Base-by-base conservation (phyloP, 23 red algal species). In the Gracilaria domingensis region DNA sequence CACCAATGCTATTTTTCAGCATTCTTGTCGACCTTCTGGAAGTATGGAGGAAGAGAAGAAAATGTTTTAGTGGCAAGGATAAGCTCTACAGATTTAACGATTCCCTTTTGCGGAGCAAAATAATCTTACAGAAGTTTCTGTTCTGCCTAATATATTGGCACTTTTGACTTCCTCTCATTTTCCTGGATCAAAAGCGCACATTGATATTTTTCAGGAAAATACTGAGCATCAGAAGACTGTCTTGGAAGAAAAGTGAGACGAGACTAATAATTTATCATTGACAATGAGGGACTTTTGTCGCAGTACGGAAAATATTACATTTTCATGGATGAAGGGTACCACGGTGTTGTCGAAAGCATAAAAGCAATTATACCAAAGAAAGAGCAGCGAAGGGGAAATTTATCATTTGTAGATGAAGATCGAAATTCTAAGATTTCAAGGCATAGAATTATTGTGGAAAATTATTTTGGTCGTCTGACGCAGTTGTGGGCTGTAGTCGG, bases 391-490 rank as follows among this genome's bases (percentile, higher is more conserved):
- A 72, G 36, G 8, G 47, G 38, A 40, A 37, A 71, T 30, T 56
- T 86, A n/a, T 47, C 38, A 18, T 36, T 12, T 21, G n/a, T n/a
- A 0, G 82, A 53, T 35, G 65, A 86, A 37, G 45, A 39, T 0
- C 17, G 4, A 0, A 75, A 75, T 48, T 0, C 45, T 0, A 88
- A 88, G 40, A 75, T 77, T 55, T 51, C 84, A 55, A 9, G 0
- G 0, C 38, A 88, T 56, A 35, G 84, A 2, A 79, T 77, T 39
- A 79, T 88, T 36, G 84, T 88, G 24, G 84, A 88, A 0, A 75
- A 75, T 75, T 77, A 48, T 36, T 88, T 77, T 59, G 64, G 67
- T 32, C 25, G 30, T 33, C 35, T 88, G 50, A 75, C 29, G 20
- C 25, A 40, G 34, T 34, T 76, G 0, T 75, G 67, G 64, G 32